Conservation (phyloP, 2,329 filamentous ascomycete genomes). For the Diaporthe longicolla region DNA sequence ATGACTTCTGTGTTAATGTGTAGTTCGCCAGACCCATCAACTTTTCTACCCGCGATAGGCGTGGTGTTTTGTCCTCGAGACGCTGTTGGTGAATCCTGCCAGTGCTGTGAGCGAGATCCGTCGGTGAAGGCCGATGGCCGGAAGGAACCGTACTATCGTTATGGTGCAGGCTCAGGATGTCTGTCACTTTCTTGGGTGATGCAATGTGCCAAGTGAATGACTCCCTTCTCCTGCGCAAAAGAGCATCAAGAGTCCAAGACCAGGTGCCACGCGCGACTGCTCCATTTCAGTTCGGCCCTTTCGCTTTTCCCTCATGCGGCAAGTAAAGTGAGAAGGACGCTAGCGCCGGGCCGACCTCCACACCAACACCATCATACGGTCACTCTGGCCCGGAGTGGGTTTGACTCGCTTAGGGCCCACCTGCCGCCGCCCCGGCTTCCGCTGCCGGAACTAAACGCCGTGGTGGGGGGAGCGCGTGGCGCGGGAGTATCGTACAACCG, state of each 20-base stretch:
- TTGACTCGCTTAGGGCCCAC: not conserved
- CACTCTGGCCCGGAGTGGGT: not conserved
- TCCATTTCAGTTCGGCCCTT: not conserved
- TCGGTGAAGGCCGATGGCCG: not conserved
- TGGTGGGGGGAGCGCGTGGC: not conserved
- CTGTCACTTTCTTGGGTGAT: not conserved
- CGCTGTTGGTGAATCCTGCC: not conserved
- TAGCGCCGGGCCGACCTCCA: not conserved
- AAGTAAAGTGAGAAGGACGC: conserved; percentile 16
- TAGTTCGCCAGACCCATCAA: not conserved
- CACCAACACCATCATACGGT: not conserved
- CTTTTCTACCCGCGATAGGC: not conserved
- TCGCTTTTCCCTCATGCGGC: conserved; percentile 12
- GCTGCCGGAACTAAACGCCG: conserved; percentile 13
- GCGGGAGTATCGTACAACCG: too few relatives aligned
- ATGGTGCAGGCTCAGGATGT: not conserved
- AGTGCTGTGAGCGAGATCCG: not conserved
- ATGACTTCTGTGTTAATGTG: not conserved
- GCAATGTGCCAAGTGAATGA: not conserved
- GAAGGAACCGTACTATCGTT: too few relatives aligned
- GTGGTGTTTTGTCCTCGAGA: too few relatives aligned
- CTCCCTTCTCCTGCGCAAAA: not conserved
- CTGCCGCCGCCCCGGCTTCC: conserved; percentile 23
- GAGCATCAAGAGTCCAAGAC: conserved; percentile 1
- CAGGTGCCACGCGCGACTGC: not conserved